phyloP scores from a whole-genome alignment of 2,329 filamentous ascomycete species.

The Penicillium palitans region DNA sequence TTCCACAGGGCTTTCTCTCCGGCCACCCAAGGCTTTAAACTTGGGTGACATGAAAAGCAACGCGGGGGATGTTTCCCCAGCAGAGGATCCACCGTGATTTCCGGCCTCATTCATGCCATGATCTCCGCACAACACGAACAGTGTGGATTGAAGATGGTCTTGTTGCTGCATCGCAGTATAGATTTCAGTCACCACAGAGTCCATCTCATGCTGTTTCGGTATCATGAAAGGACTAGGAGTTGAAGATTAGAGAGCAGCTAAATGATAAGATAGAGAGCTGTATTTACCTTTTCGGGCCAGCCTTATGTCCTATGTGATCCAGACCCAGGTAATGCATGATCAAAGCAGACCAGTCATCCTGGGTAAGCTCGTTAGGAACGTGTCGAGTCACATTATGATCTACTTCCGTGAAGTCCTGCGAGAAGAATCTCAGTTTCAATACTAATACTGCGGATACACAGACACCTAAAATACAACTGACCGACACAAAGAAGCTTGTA shows the following conservation, averaged over 20 bases:
- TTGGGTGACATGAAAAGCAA: conserved; percentile 89
- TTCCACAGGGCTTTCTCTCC: conserved; percentile 54
- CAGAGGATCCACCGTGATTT: conserved; percentile 91
- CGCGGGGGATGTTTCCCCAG: conserved; percentile 91
- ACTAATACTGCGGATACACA: not conserved
- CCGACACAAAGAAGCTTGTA: conserved; percentile 96
- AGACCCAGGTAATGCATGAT: conserved; percentile 93
- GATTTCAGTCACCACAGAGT: conserved; percentile 72
- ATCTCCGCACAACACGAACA: conserved; percentile 86
- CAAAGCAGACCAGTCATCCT: conserved; percentile 86
- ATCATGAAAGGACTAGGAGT: conserved; percentile 76
- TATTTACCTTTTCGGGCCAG: conserved; percentile 74
- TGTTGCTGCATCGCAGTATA: conserved; percentile 72
- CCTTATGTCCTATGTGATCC: conserved; percentile 97
- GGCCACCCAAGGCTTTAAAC: conserved; percentile 56
- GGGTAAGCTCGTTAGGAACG: conserved; percentile 71
- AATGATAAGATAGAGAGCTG: conserved; percentile 5
- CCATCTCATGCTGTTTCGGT: conserved; percentile 93
- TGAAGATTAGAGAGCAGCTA: conserved; percentile 25
- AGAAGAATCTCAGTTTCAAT: conserved; percentile 17
- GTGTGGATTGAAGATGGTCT: conserved; percentile 70
- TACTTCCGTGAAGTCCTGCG: conserved; percentile 92
- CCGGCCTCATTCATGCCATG: conserved; percentile 99
- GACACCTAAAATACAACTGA: conserved; percentile 50
- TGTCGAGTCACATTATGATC: conserved; percentile 97